These are phyloP conservation scores for Chrysanthemum seticuspe DNA, from an alignment of 129 eudicot genomes.

Conservation along the genomic window DNA sequence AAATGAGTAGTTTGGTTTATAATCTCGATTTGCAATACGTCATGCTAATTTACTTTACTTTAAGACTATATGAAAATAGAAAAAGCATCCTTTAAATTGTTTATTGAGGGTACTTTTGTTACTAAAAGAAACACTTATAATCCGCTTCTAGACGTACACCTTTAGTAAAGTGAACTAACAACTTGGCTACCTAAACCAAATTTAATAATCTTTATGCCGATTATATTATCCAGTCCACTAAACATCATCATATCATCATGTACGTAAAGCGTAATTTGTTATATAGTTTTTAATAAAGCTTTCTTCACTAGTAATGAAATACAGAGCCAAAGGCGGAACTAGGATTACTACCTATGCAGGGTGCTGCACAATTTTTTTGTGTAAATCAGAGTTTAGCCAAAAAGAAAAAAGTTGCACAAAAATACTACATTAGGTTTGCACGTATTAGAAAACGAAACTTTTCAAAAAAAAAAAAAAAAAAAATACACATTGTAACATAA, in stretches of 20 bases:
- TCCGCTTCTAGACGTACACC: not conserved
- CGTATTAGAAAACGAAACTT: no score
- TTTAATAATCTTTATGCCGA: not conserved
- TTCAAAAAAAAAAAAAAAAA: no score
- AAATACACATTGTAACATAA: no score
- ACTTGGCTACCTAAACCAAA: conserved; percentile 6
- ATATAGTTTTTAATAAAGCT: no score
- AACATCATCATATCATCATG: no score
- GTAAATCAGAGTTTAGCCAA: no score
- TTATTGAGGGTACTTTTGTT: not conserved
- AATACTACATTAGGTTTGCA: no score
- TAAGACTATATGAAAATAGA: no score
- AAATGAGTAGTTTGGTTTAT: not conserved
- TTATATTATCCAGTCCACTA: not conserved
- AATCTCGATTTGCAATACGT: not conserved
- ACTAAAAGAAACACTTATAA: not conserved
- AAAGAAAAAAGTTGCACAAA: no score
- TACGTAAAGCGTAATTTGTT: not conserved
- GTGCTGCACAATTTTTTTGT: no score
- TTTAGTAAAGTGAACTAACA: conserved; percentile 15
- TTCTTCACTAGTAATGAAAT: not conserved
- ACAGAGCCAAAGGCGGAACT: not conserved
- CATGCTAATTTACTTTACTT: no score
- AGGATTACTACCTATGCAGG: no score
- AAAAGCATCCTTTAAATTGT: not conserved